phyloP scores from a whole-genome alignment of 2,329 filamentous ascomycete species.

The Xylaria polymorpha region DNA sequence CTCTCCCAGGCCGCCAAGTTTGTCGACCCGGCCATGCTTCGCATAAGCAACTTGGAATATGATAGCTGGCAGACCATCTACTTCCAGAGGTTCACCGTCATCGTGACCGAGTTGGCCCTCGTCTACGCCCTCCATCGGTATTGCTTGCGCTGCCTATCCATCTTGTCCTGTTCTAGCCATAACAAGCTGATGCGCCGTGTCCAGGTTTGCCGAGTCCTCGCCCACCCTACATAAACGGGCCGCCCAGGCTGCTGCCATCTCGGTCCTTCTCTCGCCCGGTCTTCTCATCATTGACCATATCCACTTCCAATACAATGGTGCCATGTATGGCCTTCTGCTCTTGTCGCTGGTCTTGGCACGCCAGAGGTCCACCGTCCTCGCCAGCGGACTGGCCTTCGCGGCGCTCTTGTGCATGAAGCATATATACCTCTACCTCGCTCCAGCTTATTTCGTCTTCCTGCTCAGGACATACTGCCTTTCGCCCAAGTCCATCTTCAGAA shows the following conservation, averaged over 20 bases:
- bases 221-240: slow-evolving; percentile 74
- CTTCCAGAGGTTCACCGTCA: slow-evolving; percentile 91
- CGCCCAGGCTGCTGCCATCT: slow-evolving; percentile 87
- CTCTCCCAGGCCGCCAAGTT: slow-evolving; percentile 83
- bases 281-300: slow-evolving; percentile 97
- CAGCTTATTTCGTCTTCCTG: slow-evolving; percentile 94
- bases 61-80: slow-evolving; percentile 94
- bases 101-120: slow-evolving; percentile 84
- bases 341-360: slow-evolving; percentile 87
- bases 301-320: slow-evolving; percentile 98
- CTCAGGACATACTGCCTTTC: slow-evolving; percentile 91
- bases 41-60: slow-evolving; percentile 83
- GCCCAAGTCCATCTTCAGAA: slow-evolving; percentile 77
- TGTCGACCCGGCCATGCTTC: slow-evolving; percentile 83
- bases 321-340: slow-evolving; percentile 91
- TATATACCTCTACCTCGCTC: slow-evolving; percentile 95
- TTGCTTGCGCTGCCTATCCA: slow-evolving; percentile 38
- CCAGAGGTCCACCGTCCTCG: slow-evolving; percentile 77
- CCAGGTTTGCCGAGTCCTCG: slow-evolving; percentile 79
- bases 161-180: slow-evolving; percentile 17
- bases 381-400: slow-evolving; percentile 86
- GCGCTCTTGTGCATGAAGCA: slow-evolving; percentile 93
- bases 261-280: slow-evolving; percentile 89
- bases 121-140: slow-evolving; percentile 84
- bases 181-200: slow-evolving; percentile 31